phyloP scores from a whole-genome alignment of 2,329 filamentous ascomycete genomes.

The Allantophomopsis lycopodina region DNA sequence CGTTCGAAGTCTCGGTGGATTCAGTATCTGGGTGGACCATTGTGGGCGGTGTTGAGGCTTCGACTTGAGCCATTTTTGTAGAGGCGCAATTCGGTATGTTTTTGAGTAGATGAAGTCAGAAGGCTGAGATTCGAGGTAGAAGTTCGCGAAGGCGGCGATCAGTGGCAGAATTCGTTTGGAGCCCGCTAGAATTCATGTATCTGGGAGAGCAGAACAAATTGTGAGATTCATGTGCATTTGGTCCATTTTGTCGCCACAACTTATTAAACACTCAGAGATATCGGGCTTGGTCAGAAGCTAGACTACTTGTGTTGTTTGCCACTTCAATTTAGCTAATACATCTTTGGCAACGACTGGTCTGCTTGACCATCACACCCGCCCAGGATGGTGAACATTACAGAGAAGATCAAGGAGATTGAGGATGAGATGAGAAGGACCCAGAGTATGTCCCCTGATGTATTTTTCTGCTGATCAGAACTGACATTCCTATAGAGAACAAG shows the following conservation, averaged over 20 bases:
- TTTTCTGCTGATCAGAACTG: not conserved
- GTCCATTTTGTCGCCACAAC: too few relatives aligned
- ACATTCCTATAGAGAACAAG: slow-evolving; percentile 68
- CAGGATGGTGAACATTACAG: slow-evolving; percentile 97
- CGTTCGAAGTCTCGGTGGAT: slow-evolving; percentile 8
- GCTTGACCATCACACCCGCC: slow-evolving; percentile 1
- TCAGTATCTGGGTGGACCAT: slow-evolving; percentile 7
- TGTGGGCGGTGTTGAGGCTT: slow-evolving; percentile 9
- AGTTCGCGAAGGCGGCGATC: too few relatives aligned
- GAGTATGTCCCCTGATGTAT: slow-evolving; percentile 44
- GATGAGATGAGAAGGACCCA: slow-evolving; percentile 99
- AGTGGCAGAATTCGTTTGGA: too few relatives aligned
- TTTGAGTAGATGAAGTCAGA: too few relatives aligned
- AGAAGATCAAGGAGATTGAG: slow-evolving; percentile 99
- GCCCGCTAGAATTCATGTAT: too few relatives aligned
- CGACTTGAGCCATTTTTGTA: slow-evolving; percentile 11
- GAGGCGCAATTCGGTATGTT: not conserved
- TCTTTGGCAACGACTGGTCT: too few relatives aligned
- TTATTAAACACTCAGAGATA: too few relatives aligned
- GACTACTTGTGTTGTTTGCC: too few relatives aligned
- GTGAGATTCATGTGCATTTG: too few relatives aligned
- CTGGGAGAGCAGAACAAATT: too few relatives aligned
- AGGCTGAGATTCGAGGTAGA: too few relatives aligned
- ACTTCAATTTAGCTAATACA: too few relatives aligned
- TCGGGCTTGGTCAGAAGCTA: slow-evolving; percentile 2